These are phyloP conservation scores for Rhizoclosmatium globosum DNA, from an alignment of 192 early-diverging fungal genomes.

Conservation along the genomic window DNA sequence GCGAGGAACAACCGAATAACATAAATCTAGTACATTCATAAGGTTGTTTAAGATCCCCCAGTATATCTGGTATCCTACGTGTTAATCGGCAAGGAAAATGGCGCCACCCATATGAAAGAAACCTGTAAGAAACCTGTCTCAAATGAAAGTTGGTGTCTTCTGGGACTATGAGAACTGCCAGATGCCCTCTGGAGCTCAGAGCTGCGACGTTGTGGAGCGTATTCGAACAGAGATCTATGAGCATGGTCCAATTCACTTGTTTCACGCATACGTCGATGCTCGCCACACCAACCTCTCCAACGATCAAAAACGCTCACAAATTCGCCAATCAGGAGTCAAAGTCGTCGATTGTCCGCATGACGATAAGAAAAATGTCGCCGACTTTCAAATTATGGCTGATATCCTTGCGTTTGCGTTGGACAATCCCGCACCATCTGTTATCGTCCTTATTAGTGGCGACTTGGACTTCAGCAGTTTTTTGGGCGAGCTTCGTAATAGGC, in stretches of 20 bases:
- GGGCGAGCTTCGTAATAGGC: conserved; percentile 5
- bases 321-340: conserved; percentile 17
- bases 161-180: conserved; percentile 32
- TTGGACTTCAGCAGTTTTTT: conserved; percentile 21
- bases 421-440: conserved; percentile 10
- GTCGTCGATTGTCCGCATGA: conserved; percentile 24
- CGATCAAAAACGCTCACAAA: background rate
- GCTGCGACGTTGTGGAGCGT: background rate
- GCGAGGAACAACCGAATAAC: no score
- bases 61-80: no score
- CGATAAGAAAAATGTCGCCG: conserved; percentile 21
- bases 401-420: conserved; percentile 30
- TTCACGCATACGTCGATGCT: background rate
- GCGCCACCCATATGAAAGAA: no score
- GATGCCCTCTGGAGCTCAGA: background rate
- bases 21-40: no score
- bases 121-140: no score
- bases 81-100: no score
- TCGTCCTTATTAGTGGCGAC: conserved; percentile 36
- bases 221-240: no score
- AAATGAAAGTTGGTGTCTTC: conserved; percentile 30
- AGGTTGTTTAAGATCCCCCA: no score
- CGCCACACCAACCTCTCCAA: background rate
- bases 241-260: background rate
- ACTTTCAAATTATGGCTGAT: conserved; percentile 28